Conservation (phyloP, 768 basidiomycete species). For the Mycena olivaceomarginata region DNA sequence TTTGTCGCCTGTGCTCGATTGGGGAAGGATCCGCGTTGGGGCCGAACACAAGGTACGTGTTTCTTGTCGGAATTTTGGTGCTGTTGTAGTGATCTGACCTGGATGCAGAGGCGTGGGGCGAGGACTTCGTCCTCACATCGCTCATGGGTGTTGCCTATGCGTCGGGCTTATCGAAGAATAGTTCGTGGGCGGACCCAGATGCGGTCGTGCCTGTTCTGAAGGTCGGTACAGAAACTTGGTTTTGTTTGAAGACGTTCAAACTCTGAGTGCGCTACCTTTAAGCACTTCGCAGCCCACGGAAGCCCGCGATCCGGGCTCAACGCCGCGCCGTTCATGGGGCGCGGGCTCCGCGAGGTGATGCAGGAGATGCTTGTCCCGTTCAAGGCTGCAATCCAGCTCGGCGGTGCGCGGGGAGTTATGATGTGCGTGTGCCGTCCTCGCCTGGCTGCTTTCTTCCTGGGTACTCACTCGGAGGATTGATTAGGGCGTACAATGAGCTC, state of each 20-base stretch:
- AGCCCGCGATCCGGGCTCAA: constrained; percentile 49
- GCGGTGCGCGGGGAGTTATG: constrained; percentile 49
- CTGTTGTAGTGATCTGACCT: neutral
- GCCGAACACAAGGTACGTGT: constrained; percentile 45
- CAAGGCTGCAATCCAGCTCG: constrained; percentile 48
- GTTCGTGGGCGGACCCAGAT: constrained; percentile 49
- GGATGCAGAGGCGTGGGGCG: constrained; percentile 50
- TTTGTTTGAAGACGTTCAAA: no score
- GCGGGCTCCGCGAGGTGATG: constrained; percentile 47
- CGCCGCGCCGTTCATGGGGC: constrained; percentile 48
- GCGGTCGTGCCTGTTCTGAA: constrained; percentile 52
- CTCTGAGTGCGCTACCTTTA: neutral
- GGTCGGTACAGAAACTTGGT: constrained; percentile 11
- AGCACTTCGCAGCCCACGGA: constrained; percentile 53
- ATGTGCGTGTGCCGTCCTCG: constrained; percentile 38
- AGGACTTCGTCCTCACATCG: constrained; percentile 49
- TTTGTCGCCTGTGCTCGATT: constrained; percentile 51
- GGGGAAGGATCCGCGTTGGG: constrained; percentile 52
- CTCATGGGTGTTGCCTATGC: constrained; percentile 51
- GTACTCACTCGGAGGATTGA: neutral
- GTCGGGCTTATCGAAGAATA: constrained; percentile 50
- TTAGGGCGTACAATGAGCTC: constrained; percentile 51
- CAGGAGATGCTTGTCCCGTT: constrained; percentile 51
- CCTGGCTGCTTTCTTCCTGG: neutral
- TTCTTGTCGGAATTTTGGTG: neutral